Evolutionary conservation across 2,329 filamentous ascomycete genomes (phyloP), one percentile per base, ranked within the genome.

Genomic region (Teratosphaeria epicoccoides): DNA sequence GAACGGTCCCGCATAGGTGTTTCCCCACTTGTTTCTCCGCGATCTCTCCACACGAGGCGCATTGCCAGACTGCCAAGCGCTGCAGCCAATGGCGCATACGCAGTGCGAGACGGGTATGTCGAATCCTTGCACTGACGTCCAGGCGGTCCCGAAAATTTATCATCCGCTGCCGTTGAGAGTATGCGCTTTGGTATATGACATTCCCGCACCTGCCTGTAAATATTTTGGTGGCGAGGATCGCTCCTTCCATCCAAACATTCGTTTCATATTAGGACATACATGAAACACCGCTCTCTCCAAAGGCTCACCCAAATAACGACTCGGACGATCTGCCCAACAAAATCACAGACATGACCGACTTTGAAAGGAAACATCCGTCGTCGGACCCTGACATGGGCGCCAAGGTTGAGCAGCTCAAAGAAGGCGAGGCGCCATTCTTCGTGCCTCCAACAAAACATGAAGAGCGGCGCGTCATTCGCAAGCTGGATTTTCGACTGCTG

Each of bases 401-500:
- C 33, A 40, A 40, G 33, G 33, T 40, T 9, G 33, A 40, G 33
- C 33, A 46, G 44, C 23, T 46, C 10, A 50, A 50, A 24, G 49
- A 52, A 46, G 24, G 29, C n/a, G 28, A 29, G 2, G 49, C 9
- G 11, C 20, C 53, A 1, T 60, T 63, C 55, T 60, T 63, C 55
- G 49, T 59, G 3, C 44, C 49, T 2, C 61, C 63, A 4, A 59
- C 59, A 4, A 43, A 50, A 2, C 54, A 61, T 47, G 63, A 65
- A 55, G 63, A 65, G 51, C 45, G 49, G 11, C 50, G 44, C 14
- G 61, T 68, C 20, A 62, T 66, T 40, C 59, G 63, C 29, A 67
- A 67, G 55, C 59, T 67, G 17, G 65, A 68, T 46, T 55, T 56
- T 47, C 55, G 62, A 33, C 45, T 68, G 25, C 52, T 68, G 7